Base-by-base conservation (phyloP, 2,329 filamentous ascomycete genomes). In the Stagonosporopsis vannaccii region DNA sequence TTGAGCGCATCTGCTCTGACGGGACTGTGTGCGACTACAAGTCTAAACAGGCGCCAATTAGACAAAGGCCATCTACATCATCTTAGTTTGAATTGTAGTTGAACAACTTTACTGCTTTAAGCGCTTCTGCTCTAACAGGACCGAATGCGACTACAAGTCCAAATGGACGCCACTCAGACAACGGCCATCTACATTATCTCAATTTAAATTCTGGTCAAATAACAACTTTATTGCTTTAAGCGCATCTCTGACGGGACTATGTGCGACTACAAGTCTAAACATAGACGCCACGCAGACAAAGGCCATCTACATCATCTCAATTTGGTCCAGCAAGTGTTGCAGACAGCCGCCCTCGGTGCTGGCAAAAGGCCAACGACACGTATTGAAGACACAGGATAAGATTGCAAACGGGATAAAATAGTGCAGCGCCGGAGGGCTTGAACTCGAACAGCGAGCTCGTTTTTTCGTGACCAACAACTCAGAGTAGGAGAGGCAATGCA, bases 311-410 rank as follows among this genome's bases (percentile, higher is more conserved):
- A 42, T 11, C 32, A 26, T 36, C 37, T 50, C 41, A 32, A 51
- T 56, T 41, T 51, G 41, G 25, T 46, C 17, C 36, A 37, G 41
- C 46, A 51, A 46, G 47, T 46, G 46, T 41, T 56, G 53, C 53
- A 56, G 46, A 56, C 41, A 51, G 42, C 41, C 46, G 19, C 36
- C 46, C 28, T 30, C 4, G 26, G n/a, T 40, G 30, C 40, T 51
- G 25, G 19, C 41, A 46, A 42, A 36, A 39, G 35, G 19, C 52
- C 26, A 30, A 46, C 46, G 13, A 42, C 23, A 36, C 35, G 13
- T 33, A 48, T 6, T 23, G 35, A 30, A 39, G 6, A 54, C 20
- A 42, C 8, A 12, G 22, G 36, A 36, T 26, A 32, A 40, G 12
- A 33, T 26, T 30, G 35, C 35, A 40, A 44, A 30, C 39, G 23